Evolutionary conservation across 2,329 filamentous ascomycete genomes (phyloP).

Genomic region (Aaosphaeria pasadenensis): DNA sequence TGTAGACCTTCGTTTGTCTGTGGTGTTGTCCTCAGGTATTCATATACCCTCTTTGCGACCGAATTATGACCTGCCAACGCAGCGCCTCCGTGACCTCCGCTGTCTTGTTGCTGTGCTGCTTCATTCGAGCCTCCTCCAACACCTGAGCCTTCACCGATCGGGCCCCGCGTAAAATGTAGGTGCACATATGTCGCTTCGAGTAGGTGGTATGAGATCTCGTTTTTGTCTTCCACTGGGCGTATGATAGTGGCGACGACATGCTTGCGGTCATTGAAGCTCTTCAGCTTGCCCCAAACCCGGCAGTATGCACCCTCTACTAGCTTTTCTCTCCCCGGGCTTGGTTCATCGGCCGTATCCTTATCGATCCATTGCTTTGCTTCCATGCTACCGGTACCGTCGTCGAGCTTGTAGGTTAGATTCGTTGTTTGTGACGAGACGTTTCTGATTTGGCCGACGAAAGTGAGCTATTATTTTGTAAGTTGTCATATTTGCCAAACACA

Average conservation of each 20-base stretch:
- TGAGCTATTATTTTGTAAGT: constrained; percentile 55
- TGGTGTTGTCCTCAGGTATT: constrained; percentile 62
- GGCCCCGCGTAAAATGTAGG: constrained; percentile 74
- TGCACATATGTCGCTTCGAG: constrained; percentile 89
- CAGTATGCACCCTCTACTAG: constrained; percentile 76
- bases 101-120: constrained; percentile 13
- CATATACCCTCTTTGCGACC: constrained; percentile 70
- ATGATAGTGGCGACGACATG: constrained; percentile 79
- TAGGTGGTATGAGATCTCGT: constrained; percentile 90
- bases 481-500: background rate
- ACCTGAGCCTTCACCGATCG: constrained; percentile 43
- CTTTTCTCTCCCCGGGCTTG: constrained; percentile 46
- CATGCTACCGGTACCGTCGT: constrained; percentile 89
- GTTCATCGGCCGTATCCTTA: constrained; percentile 49
- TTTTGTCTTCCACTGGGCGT: constrained; percentile 75
- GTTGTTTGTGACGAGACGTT: constrained; percentile 82
- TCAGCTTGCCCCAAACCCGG: constrained; percentile 80
- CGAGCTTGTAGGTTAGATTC: constrained; percentile 87
- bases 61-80: constrained; percentile 37
- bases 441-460: constrained; percentile 87
- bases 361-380: constrained; percentile 90
- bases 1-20: constrained; percentile 82
- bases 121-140: constrained; percentile 35
- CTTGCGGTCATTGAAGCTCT: constrained; percentile 78
- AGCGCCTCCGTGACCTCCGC: constrained; percentile 30